Base-by-base conservation (phyloP, 495 filamentous ascomycete genomes). In the Aspergillus saccharolyticus region DNA sequence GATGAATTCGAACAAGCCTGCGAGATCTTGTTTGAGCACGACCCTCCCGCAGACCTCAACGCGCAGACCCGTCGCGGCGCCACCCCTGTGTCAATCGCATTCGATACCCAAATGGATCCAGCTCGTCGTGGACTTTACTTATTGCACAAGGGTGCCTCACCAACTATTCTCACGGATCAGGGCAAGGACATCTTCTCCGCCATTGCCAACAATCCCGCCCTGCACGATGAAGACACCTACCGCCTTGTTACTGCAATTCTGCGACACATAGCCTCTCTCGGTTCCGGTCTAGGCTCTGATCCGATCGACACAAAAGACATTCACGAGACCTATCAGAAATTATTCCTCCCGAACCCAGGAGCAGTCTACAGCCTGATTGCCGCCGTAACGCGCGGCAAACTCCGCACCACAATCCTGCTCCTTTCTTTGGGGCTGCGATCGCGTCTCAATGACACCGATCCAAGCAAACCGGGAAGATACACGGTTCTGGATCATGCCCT, bases 1-100 rank as follows among this genome's bases (percentile, higher is more conserved):
- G 62, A 60, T 2, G 61, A 64, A 17, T 62, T 64, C 30, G 62
- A 64, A 48, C 25, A 33, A 0, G 45, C 62, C 20, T 57, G 50
- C 39, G 30, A 58, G 14, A 43, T 62, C 16, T n/a, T 62, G 5
- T 12, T 39, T 39, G 33, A 8, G 12, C 33, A 39, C 12, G 33
- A 39, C 2, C 33, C 33, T 39, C 33, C 33, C 2, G 33, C 33
- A 39, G 33, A 39, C 33, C 33, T 39, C 10, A 39, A 39, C 33
- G 33, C 33, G 33, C 33, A 39, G 12, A 39, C 33, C 33, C 33
- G 33, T 12, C 33, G 33, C 4, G 33, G 33, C 33, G 33, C 33
- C 33, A 39, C 33, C 14, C 33, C 33, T 15, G 2, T 39, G 33
- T 39, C 33, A 2, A 39, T 39, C 33, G 33, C 33, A 39, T 12